Evolutionary conservation across 1,139 yeast genomes (phyloP), one percentile per base, ranked within the genome.

Genomic region (Arxiozyma bovina): DNA sequence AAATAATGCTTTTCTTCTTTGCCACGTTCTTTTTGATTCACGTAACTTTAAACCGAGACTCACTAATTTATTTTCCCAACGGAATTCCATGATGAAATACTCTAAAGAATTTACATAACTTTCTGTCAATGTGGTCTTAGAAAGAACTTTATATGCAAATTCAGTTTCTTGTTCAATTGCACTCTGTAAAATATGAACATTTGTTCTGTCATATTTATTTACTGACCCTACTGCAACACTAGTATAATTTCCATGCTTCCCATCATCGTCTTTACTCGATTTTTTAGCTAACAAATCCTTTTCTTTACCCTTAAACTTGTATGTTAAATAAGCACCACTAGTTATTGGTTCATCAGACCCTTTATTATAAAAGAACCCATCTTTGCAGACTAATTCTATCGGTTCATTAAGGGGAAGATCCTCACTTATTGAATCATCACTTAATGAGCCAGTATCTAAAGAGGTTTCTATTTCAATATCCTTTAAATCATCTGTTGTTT

Each of bases 1-100:
- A 54, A 67, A 68, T 42, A 68, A 54, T 1, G 71, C 71, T 46
- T 67, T 68, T 21, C 71, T 61, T 50, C 71, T 61, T 53, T 68
- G 71, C 71, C 71, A 68, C 1, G 71, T 68, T 54, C 71, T 60
- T 54, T 68, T 68, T 6, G 70, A 66, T 58, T 68, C 71, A 48
- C 65, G 58, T 45, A 68, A 57, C 51, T 65, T 66, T 34, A 67
- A 55, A n/a, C 70, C 70, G 22, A 66, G 54, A 4, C 63, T 63
- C 23, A 68, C 69, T 41, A 68, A 52, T 45, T 62, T 64, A 57
- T 68, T 68, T 51, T 68, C 71, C 71, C 71, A 68, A 45, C 67
- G 60, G 50, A 68, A 68, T 53, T 68, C 71, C 70, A 68, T 65
- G 20, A 67, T 54, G 50, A 68, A 68, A 54, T 67, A 68, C 53